These are phyloP conservation scores for Rhododendron griersonianum DNA, from an alignment of 148 eudicot species.

Conservation along the genomic window DNA sequence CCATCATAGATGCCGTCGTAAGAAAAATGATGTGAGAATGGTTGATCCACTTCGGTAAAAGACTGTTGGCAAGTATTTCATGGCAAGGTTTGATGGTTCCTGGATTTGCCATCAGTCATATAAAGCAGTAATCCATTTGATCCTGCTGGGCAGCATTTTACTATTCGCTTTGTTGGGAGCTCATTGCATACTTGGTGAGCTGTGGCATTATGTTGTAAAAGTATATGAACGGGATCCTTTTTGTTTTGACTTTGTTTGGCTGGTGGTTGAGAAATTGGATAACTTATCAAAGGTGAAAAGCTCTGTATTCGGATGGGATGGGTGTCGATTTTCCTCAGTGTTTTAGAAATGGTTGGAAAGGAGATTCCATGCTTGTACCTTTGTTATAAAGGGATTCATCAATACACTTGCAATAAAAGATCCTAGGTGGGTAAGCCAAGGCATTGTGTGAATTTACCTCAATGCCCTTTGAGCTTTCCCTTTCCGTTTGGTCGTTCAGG, in stretches of 20 bases:
- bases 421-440: no score
- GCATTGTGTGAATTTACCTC: no score
- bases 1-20: conserved; percentile 75
- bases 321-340: background rate
- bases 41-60: conserved; percentile 34
- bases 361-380: background rate
- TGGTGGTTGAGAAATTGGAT: background rate
- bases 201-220: background rate
- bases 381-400: background rate
- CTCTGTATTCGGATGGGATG: background rate
- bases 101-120: background rate
- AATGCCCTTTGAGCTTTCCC: no score
- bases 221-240: background rate
- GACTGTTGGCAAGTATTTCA: background rate
- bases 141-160: background rate
- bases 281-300: background rate
- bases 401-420: background rate
- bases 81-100: background rate
- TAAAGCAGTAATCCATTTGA: background rate
- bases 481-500: no score
- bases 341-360: background rate
- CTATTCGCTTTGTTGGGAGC: background rate
- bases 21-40: conserved; percentile 70
- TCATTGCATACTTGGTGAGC: background rate
- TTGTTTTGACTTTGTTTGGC: background rate